Percentiles rank a stretch among this genome's conserved stretches.
Evolutionary conservation across 345 rosid genomes (phyloP).

Genomic region (Eutrema japonicum): DNA sequence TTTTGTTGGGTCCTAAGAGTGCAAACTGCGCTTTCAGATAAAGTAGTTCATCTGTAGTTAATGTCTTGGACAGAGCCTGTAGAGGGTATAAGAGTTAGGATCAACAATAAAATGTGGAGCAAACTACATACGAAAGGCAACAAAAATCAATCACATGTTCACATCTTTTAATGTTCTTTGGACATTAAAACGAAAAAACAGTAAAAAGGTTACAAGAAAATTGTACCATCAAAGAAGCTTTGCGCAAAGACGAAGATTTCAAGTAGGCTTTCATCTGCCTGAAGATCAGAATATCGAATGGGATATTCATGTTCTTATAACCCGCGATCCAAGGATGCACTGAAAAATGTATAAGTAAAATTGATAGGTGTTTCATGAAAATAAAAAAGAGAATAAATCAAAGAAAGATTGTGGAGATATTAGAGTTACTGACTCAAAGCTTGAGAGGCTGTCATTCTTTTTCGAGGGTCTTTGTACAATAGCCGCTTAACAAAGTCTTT

Average conservation of each 20-base stretch:
- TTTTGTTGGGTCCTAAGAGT: conserved; percentile 66
- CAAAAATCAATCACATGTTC: conserved; percentile 27
- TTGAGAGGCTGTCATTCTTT: conserved; percentile 93
- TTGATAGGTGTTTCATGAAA: conserved; percentile 10
- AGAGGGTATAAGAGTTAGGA: conserved; percentile 13
- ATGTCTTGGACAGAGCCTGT: conserved; percentile 90
- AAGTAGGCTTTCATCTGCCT: conserved; percentile 78
- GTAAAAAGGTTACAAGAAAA: conserved; percentile 1
- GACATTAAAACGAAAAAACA: neutral
- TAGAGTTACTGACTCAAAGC: conserved; percentile 69
- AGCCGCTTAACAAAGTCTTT: conserved; percentile 86
- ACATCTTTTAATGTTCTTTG: neutral
- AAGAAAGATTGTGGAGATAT: conserved; percentile 20
- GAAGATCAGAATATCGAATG: conserved; percentile 76
- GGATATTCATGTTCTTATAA: conserved; percentile 55
- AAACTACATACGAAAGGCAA: conserved; percentile 6
- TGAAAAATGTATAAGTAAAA: conserved; percentile 38
- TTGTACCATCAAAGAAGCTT: conserved; percentile 84
- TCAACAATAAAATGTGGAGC: conserved; percentile 6
- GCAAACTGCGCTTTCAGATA: conserved; percentile 82
- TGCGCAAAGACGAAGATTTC: conserved; percentile 85
- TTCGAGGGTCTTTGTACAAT: conserved; percentile 84
- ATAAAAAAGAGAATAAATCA: conserved; percentile 17
- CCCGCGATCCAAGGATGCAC: conserved; percentile 94
- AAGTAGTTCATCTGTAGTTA: conserved; percentile 63